These are phyloP conservation scores for Phialophora verrucosa DNA, from an alignment of 2,329 filamentous ascomycete genomes.

Conservation along the genomic window DNA sequence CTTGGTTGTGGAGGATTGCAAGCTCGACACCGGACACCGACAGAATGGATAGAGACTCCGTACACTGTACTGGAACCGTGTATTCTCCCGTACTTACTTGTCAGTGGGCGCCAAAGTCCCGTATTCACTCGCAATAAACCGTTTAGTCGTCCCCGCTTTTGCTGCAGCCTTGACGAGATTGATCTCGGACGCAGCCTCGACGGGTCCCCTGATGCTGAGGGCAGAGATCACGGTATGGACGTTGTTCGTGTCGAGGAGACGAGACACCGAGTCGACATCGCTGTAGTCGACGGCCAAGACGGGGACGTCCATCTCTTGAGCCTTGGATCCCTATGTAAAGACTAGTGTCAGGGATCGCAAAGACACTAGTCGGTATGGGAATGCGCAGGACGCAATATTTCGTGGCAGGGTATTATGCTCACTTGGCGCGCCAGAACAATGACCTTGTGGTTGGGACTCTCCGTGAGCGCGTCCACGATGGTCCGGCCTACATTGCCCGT, in stretches of 20 bases:
- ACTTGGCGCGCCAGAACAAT: slow-evolving; percentile 53
- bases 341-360: too few species aligned
- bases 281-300: slow-evolving; percentile 44
- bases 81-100: slow-evolving; percentile 4
- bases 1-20: background rate
- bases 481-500: slow-evolving; percentile 55
- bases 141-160: slow-evolving; percentile 45
- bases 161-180: slow-evolving; percentile 55
- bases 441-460: slow-evolving; percentile 47
- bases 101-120: slow-evolving; percentile 3
- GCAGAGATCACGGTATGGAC: slow-evolving; percentile 55
- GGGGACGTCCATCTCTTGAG: slow-evolving; percentile 35
- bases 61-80: too few species aligned
- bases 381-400: too few species aligned
- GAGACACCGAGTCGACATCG: slow-evolving; percentile 41
- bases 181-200: slow-evolving; percentile 46
- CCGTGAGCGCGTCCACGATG: slow-evolving; percentile 53
- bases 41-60: background rate
- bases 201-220: slow-evolving; percentile 44
- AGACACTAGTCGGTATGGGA: too few species aligned
- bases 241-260: slow-evolving; percentile 46
- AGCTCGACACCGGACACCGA: slow-evolving; percentile 3
- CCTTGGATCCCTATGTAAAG: slow-evolving; percentile 16
- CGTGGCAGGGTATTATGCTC: slow-evolving; percentile 9
- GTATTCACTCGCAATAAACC: slow-evolving; percentile 54